These are phyloP conservation scores for Nemophila menziesii DNA, from an alignment of 257 asterid species.

Conservation along the genomic window DNA sequence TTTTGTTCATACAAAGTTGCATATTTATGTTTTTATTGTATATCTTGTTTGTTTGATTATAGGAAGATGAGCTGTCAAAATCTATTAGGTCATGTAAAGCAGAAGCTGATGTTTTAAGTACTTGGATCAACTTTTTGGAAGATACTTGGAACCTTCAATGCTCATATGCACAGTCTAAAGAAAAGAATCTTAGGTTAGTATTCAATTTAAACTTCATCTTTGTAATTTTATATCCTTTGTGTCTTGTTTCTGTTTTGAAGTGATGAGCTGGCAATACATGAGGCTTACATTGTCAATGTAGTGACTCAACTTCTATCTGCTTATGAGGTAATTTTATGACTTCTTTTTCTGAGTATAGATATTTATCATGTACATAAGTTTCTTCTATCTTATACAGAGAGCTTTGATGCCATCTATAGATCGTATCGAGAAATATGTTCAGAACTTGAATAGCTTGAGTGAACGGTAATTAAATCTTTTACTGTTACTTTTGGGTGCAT, in stretches of 20 bases:
- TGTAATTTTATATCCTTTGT: slow-evolving; percentile 11
- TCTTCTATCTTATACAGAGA: slow-evolving; percentile 39
- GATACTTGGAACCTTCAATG: slow-evolving; percentile 91
- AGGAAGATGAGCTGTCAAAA: slow-evolving; percentile 79
- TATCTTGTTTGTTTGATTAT: slow-evolving; percentile 10
- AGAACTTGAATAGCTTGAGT: slow-evolving; percentile 62
- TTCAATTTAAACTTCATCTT: slow-evolving; percentile 12
- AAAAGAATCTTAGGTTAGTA: slow-evolving; percentile 57
- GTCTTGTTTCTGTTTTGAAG: slow-evolving; percentile 26
- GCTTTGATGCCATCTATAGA: slow-evolving; percentile 63
- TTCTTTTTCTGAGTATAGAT: background rate
- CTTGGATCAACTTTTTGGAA: slow-evolving; percentile 88
- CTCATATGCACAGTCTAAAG: slow-evolving; percentile 52
- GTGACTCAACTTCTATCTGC: slow-evolving; percentile 57
- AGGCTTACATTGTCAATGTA: slow-evolving; percentile 58
- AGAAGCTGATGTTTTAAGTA: slow-evolving; percentile 59
- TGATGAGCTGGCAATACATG: slow-evolving; percentile 82
- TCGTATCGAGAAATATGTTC: slow-evolving; percentile 69
- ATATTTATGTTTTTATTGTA: slow-evolving; percentile 7
- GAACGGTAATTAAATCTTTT: slow-evolving; percentile 40
- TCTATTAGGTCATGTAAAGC: slow-evolving; percentile 57
- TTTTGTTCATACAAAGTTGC: slow-evolving; percentile 1
- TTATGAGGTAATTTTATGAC: slow-evolving; percentile 49
- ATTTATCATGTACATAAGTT: background rate
- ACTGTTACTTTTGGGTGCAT: background rate